Evolutionary conservation across 2,329 filamentous ascomycete species (phyloP).

Genomic region (Neonectria coccinea): DNA sequence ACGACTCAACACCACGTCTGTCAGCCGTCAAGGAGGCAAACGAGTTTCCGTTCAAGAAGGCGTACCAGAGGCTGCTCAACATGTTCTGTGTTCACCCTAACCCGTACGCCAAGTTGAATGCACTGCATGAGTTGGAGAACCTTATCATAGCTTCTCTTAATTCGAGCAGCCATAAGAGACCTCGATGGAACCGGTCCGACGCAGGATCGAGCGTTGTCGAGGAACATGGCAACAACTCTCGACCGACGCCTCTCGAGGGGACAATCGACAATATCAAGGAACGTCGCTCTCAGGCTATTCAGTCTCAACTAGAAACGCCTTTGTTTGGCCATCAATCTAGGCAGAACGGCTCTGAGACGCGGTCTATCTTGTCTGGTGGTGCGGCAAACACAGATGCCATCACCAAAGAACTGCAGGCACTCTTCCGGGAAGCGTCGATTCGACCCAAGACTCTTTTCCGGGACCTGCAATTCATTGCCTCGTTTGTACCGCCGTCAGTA

Average conservation of each 20-base stretch:
- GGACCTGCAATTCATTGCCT: conserved; percentile 80
- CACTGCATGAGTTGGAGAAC: conserved; percentile 84
- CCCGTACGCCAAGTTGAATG: conserved; percentile 85
- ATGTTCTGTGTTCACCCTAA: conserved; percentile 93
- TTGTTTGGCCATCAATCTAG: conserved; percentile 51
- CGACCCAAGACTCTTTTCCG: conserved; percentile 86
- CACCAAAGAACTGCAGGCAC: conserved; percentile 72
- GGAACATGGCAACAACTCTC: conserved; percentile 50
- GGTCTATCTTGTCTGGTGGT: conserved; percentile 62
- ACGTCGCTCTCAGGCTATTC: conserved; percentile 67
- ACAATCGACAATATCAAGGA: conserved; percentile 78
- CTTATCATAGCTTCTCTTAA: conserved; percentile 80
- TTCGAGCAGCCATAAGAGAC: conserved; percentile 50
- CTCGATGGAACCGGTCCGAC: conserved; percentile 53
- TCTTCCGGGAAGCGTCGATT: conserved; percentile 75
- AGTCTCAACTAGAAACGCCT: conserved; percentile 45
- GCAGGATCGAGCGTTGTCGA: conserved; percentile 50
- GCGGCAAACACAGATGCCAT: conserved; percentile 72
- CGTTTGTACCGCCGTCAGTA: conserved; percentile 70
- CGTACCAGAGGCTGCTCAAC: conserved; percentile 82
- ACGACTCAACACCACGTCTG: conserved; percentile 44
- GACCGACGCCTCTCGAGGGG: conserved; percentile 68
- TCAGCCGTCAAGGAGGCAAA: conserved; percentile 43
- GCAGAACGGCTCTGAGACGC: conserved; percentile 60
- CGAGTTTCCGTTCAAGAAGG: conserved; percentile 83